phyloP scores from a whole-genome alignment of 441 rosid genomes.

The Lepidium campestre region DNA sequence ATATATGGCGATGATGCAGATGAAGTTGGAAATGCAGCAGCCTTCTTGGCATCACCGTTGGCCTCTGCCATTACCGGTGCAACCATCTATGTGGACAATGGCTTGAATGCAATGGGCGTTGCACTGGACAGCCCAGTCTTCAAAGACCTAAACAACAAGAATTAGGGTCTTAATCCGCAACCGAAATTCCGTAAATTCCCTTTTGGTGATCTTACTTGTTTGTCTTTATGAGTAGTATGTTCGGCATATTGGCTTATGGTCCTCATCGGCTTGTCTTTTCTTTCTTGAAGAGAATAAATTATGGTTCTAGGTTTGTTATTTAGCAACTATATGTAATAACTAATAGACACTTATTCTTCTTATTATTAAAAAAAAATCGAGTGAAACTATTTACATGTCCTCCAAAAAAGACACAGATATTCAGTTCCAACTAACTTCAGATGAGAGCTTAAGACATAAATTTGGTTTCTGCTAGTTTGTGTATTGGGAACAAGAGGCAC shows the following conservation, averaged over 20 bases:
- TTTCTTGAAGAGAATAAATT: not conserved
- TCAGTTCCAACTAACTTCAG: not conserved
- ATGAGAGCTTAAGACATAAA: not conserved
- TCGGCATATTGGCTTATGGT: not conserved
- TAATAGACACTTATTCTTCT: no score
- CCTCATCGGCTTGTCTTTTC: not conserved
- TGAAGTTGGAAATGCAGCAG: slow-evolving; percentile 89
- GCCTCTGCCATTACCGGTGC: slow-evolving; percentile 87
- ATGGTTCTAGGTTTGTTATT: slow-evolving; percentile 1
- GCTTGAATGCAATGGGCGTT: slow-evolving; percentile 90
- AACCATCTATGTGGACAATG: slow-evolving; percentile 83
- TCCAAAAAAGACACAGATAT: not conserved
- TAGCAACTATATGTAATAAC: not conserved
- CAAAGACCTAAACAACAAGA: slow-evolving; percentile 55
- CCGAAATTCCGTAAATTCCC: not conserved
- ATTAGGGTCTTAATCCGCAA: not conserved
- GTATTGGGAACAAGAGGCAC: no score
- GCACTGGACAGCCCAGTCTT: slow-evolving; percentile 86
- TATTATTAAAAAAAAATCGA: no score
- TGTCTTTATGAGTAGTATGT: not conserved
- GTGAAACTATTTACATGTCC: no score
- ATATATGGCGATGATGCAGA: slow-evolving; percentile 40
- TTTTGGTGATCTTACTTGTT: not conserved
- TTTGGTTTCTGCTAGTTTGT: not conserved
- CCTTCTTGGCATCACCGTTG: slow-evolving; percentile 76